Evolutionary conservation across 495 filamentous ascomycete genomes (phyloP), one percentile per base, ranked within the genome.

Genomic region (Tuber aestivum): DNA sequence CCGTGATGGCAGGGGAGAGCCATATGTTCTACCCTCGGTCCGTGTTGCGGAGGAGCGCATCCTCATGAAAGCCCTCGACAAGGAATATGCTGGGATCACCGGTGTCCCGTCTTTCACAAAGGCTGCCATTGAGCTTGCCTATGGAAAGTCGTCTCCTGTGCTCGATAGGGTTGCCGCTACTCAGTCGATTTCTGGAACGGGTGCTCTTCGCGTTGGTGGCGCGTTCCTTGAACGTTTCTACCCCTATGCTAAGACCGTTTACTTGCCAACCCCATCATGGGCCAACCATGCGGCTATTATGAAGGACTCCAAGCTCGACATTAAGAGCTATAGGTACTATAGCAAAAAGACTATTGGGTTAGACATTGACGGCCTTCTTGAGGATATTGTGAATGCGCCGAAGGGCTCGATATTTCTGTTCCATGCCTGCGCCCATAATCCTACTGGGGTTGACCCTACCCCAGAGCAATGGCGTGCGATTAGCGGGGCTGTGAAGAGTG

Each of bases 381-480:
- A 87, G 79, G 95, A 99, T 85, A 91, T 99, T 87, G 95, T 95
- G 86, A 89, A 89, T 73, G 94, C 95, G 44, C 94, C 94, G 70
- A 88, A 91, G 84, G 91, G 89, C 85, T 94, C 91, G 86, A 91
- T 94, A 79, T 90, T 99, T 87, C 87, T 99, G 50, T 91, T 97
- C 80, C 95, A 99, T 85, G 95, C 95, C 70, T 99, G 95, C 85
- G 95, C 95, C 12, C 95, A 99, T 89, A 99, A 99, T 89, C 95
- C 95, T 70, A 99, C 95, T 77, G 95, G 95, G 83, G 92, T 98
- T 81, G 95, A 99, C 86, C 95, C 95, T 18, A 97, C 94, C 48
- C 85, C 90, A 76, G 91, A 91, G 82, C 95, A 99, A 87, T 99
- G 95, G 95, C 91, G 90, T 86, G 86, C 93, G 86, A 97, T 99